A percentile compares a stretch with the other conserved stretches of the same genome.
These are phyloP conservation scores for Saccharum officinarum DNA, from an alignment of 176 grass and related monocot genomes.

Conservation along the genomic window DNA sequence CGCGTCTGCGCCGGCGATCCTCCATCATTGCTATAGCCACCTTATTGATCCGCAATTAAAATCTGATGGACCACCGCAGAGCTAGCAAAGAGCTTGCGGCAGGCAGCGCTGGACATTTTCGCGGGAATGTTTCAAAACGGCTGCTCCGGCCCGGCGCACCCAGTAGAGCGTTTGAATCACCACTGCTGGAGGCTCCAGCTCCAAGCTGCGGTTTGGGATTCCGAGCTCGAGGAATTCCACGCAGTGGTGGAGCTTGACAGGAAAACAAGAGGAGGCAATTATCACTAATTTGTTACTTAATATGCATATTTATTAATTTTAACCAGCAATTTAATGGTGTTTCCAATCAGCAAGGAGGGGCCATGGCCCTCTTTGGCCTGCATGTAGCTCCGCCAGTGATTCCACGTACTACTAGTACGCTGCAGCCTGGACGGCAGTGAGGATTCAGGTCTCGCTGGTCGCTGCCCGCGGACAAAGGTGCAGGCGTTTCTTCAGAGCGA, in stretches of 20 bases:
- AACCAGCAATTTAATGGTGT: too few species aligned
- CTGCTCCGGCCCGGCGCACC: neutral
- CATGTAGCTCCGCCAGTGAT: too few species aligned
- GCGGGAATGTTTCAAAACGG: conserved; percentile 6
- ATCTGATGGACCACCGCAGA: neutral
- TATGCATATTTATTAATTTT: too few species aligned
- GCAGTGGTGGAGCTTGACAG: too few species aligned
- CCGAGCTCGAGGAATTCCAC: neutral
- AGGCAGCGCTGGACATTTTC: neutral
- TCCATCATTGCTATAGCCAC: neutral
- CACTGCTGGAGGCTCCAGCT: too few species aligned
- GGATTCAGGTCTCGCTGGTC: neutral
- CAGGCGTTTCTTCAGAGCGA: neutral
- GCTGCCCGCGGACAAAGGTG: neutral
- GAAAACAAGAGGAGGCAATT: too few species aligned
- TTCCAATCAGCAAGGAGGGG: too few species aligned
- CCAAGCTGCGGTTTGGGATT: neutral
- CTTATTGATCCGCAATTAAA: neutral
- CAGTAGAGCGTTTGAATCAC: neutral
- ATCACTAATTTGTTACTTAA: too few species aligned
- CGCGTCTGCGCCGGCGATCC: neutral
- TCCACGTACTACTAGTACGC: neutral
- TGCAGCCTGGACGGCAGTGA: neutral
- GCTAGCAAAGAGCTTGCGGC: neutral
- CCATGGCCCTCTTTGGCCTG: too few species aligned